Evolutionary conservation across 2,329 filamentous ascomycete species (phyloP).

Genomic region (Talaromyces sp.): DNA sequence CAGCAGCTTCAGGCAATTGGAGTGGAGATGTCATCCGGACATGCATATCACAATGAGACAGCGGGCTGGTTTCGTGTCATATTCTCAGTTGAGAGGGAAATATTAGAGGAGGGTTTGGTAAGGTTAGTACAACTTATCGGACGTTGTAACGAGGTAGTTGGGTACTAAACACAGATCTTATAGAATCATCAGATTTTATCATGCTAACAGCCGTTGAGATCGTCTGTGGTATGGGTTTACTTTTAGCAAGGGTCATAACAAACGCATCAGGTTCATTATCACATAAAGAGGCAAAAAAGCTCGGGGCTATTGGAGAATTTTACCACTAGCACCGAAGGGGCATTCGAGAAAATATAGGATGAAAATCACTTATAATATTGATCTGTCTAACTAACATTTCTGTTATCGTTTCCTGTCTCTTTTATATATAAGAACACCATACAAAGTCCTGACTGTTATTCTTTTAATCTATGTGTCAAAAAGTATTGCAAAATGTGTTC

Average conservation of each 20-base stretch:
- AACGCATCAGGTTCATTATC: not conserved
- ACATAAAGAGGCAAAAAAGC: not conserved
- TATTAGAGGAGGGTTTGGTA: slow-evolving; percentile 35
- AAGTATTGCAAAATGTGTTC: no score
- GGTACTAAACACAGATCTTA: not conserved
- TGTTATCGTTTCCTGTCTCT: no score
- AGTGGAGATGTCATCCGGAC: slow-evolving; percentile 50
- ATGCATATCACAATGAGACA: slow-evolving; percentile 42
- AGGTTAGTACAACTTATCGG: slow-evolving; percentile 23
- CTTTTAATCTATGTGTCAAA: no score
- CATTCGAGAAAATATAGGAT: no score
- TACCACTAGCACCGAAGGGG: no score
- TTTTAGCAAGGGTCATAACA: not conserved
- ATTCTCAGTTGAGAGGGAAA: slow-evolving; percentile 41
- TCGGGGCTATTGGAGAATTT: no score
- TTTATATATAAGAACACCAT: no score
- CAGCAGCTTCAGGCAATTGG: slow-evolving; percentile 45
- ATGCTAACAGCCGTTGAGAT: not conserved
- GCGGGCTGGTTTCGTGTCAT: slow-evolving; percentile 56
- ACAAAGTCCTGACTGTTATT: no score
- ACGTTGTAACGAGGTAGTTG: no score
- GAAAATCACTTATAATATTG: no score
- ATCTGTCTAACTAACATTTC: no score
- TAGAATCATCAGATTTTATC: slow-evolving; percentile 7
- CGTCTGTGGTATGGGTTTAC: not conserved